Evolutionary conservation across 345 rosid genomes (phyloP).

Genomic region (Lenwebbia sp.): DNA sequence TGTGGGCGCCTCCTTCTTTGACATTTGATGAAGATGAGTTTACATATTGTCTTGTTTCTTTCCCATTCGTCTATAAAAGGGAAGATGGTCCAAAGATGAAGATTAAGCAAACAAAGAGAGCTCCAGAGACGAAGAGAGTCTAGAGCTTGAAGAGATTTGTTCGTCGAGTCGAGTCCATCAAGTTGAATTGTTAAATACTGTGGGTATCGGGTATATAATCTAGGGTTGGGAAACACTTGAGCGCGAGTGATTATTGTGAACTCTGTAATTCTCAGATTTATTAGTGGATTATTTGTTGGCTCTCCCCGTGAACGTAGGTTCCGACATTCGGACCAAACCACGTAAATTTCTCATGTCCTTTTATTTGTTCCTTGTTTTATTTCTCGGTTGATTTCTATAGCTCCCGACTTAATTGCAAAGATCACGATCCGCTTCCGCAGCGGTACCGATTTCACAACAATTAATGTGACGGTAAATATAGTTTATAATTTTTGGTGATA

Average conservation of each 20-base stretch:
- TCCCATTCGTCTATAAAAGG: neutral
- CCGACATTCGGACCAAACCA: accelerated
- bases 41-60: neutral
- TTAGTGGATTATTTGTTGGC: no score
- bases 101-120: neutral
- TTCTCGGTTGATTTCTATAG: no score
- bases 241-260: neutral
- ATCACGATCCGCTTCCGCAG: neutral
- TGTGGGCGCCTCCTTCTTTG: no score
- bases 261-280: no score
- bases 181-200: no score
- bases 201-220: no score
- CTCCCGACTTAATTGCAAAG: neutral
- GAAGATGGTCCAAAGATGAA: neutral
- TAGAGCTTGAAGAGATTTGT: neutral
- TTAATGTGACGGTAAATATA: neutral
- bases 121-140: neutral
- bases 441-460: neutral
- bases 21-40: neutral
- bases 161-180: neutral
- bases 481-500: neutral
- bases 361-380: no score
- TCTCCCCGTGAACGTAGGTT: neutral
- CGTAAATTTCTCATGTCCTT: no score
- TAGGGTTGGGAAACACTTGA: no score